Base-by-base conservation (phyloP, 306 rosid genomes). In the Ceratonia siliqua region DNA sequence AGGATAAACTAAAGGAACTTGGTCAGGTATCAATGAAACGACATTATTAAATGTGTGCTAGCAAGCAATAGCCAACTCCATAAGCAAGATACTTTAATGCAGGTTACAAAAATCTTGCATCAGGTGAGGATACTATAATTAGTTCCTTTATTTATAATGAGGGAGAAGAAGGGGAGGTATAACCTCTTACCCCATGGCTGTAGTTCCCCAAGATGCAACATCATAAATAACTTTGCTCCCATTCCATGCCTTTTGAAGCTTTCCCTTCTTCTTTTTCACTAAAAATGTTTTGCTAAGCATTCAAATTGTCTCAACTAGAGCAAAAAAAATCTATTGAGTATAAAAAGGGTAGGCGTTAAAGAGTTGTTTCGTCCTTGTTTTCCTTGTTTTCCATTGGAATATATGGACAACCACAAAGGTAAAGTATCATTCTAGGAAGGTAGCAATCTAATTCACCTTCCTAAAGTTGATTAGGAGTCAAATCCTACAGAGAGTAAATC, bases 121-220 rank as follows among this genome's bases (percentile, higher is more conserved):
- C 7, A 10, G 58, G 61, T 42, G 28, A 54, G n/a, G n/a, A 30
- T 62, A 32, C 43, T 53, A 64, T 49, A 75, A 15, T 67, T 11
- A 17, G 41, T 38, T 66, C 48, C 56, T 41, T 11, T 13, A 66
- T 41, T 43, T 15, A 48, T 14, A 58, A 27, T 25, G 13, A 25
- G 48, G 18, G 33, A 13, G 24, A 27, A 20, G 2, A 1, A 3
- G 2, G 25, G 28, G 8, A 6, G 55, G 64, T 33, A 41, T 10
- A 35, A 24, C 35, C 48, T 50, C 85, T 77, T 85, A 90, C 98
- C 98, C 98, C 15, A 92, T 85, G 32, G 94, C 96, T n/a, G 98
- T 92, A 30, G 98, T 94, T n/a, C 98, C 94, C 98, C 98, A 92
- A 20, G 98, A 92, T 17, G 96, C 96, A 73, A 92, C 94, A 49